Evolutionary conservation across 768 basidiomycete genomes (phyloP).

Genomic region (Steccherinum ochraceum): DNA sequence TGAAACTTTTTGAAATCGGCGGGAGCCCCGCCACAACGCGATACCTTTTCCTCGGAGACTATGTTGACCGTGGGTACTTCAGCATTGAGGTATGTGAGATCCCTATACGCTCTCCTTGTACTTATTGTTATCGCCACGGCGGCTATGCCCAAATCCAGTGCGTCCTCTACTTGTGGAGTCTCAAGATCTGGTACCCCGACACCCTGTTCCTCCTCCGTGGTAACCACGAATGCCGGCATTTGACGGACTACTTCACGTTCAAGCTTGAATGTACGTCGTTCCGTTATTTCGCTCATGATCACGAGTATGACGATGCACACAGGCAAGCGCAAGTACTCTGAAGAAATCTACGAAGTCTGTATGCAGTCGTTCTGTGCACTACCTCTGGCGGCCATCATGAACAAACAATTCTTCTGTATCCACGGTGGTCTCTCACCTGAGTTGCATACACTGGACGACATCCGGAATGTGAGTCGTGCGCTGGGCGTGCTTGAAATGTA

Average conservation of each 20-base stretch:
- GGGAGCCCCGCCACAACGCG: constrained; percentile 69
- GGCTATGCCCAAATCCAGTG: constrained; percentile 48
- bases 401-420: constrained; percentile 98
- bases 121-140: constrained; percentile 7
- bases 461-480: constrained; percentile 60
- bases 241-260: constrained; percentile 99
- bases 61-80: constrained; percentile 73
- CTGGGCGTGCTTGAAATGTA: no score
- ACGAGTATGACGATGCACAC: not conserved
- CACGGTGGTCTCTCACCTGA: constrained; percentile 97
- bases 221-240: constrained; percentile 97
- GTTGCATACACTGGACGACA: constrained; percentile 90
- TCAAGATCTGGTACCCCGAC: constrained; percentile 99
- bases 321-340: constrained; percentile 99
- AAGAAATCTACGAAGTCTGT: constrained; percentile 93
- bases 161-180: constrained; percentile 93
- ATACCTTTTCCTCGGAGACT: constrained; percentile 71
- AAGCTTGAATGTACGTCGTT: constrained; percentile 85
- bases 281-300: not conserved
- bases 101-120: not conserved
- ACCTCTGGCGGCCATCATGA: constrained; percentile 96
- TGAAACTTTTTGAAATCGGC: constrained; percentile 76
- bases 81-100: constrained; percentile 56
- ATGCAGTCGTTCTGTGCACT: constrained; percentile 97
- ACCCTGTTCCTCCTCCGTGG: constrained; percentile 95